Evolutionary conservation across 805 yeast genomes (phyloP).

Genomic region (Teunomyces aglyptinius): DNA sequence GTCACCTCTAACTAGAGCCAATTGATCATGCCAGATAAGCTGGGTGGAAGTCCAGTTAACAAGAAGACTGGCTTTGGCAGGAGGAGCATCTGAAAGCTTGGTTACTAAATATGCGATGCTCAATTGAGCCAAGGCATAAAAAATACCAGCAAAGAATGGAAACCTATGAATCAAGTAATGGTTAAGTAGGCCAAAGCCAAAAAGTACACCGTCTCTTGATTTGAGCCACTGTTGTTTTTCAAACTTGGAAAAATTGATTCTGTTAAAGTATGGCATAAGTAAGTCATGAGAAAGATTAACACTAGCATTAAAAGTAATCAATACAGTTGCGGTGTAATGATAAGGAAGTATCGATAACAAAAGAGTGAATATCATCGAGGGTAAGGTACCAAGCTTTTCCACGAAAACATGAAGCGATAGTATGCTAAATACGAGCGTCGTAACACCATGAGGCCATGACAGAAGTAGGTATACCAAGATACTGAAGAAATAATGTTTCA

Average conservation of each 20-base stretch:
- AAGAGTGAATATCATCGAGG: slow-evolving; percentile 39
- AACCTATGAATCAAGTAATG: slow-evolving; percentile 38
- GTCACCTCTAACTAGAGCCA: slow-evolving; percentile 20
- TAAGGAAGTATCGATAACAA: slow-evolving; percentile 36
- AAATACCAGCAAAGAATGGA: slow-evolving; percentile 47
- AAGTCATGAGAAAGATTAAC: slow-evolving; percentile 45
- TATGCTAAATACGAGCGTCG: slow-evolving; percentile 41
- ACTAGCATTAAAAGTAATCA: slow-evolving; percentile 48
- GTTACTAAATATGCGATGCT: slow-evolving; percentile 54
- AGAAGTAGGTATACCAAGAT: slow-evolving; percentile 28
- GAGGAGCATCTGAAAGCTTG: slow-evolving; percentile 49
- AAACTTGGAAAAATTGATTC: slow-evolving; percentile 42
- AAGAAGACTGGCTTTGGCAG: slow-evolving; percentile 20
- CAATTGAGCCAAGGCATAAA: slow-evolving; percentile 53
- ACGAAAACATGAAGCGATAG: slow-evolving; percentile 45
- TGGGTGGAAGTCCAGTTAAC: slow-evolving; percentile 33
- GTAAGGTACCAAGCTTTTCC: slow-evolving; percentile 44
- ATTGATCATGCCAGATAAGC: slow-evolving; percentile 29
- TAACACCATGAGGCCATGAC: slow-evolving; percentile 20
- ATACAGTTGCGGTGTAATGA: slow-evolving; percentile 30
- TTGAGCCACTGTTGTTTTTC: slow-evolving; percentile 49
- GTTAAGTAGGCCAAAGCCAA: slow-evolving; percentile 54
- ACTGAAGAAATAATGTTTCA: slow-evolving; percentile 21
- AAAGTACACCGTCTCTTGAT: slow-evolving; percentile 53
- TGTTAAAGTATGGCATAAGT: slow-evolving; percentile 49